Evolutionary conservation across 805 yeast species (phyloP), one percentile per base, ranked within the genome.

Genomic region (Torulaspora quercuum): DNA sequence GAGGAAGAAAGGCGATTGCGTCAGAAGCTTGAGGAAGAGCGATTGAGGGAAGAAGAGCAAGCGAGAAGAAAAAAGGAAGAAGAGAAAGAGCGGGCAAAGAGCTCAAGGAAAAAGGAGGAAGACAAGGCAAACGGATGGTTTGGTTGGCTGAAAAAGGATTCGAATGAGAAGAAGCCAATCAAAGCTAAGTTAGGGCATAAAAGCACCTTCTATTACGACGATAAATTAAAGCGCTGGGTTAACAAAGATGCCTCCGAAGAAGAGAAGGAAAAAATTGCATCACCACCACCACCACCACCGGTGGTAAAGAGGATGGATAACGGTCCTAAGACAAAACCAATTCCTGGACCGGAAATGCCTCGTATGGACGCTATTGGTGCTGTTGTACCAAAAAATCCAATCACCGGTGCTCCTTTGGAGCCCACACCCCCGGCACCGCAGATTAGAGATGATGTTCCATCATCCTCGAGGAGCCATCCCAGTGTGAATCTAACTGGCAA

Each of bases 131-230:
- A 45, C 11, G 52, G 73, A 11, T 72, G 81, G 80, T 64, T 75
- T 41, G 70, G 81, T 6, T 83, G 95, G 85, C 62, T 82, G 41
- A 67, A 51, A 61, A 67, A 72, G 69, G 71, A 70, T 29, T 73
- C 75, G 18, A 80, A 75, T 30, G 84, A 76, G 35, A 86, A 85
- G 25, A 85, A 84, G 53, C 83, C 88, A 0, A 72, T 80, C 44
- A 75, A 77, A 45, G 97, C 96, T 23, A 87, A 92, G 48, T 64
- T 92, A 35, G 98, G 97, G 8, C 85, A 82, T 39, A 73, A 78
- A 41, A 51, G 53, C 20, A 67, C 75, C 11, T 82, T 92, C 55
- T 73, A 76, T 52, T 92, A 78, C 58, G 95, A 89, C 63, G 90
- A 85, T 50, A 77, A 82, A 41, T 72, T 82, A 54, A 80, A 82